A percentile compares a stretch with the other conserved stretches of the same genome.
Evolutionary conservation across 208 protist genomes (phyloP).

Genomic region (Endotrypanum monterogeii): DNA sequence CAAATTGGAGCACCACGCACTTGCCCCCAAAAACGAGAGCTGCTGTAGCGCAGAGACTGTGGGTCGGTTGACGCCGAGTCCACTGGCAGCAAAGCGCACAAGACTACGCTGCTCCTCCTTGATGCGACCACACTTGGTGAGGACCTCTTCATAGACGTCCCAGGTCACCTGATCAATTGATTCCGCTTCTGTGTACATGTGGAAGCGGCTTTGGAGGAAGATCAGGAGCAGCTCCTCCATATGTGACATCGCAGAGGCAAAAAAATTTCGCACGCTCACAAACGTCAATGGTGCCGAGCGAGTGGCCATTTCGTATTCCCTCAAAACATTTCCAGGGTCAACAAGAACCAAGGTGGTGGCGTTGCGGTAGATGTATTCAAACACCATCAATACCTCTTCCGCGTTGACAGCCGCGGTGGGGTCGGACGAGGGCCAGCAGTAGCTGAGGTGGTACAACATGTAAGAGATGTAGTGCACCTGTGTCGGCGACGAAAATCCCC

Average conservation of each 20-base stretch:
- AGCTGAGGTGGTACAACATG: slow-evolving; percentile 83
- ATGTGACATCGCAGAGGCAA: slow-evolving; percentile 76
- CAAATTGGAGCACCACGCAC: slow-evolving; percentile 76
- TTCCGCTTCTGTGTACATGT: slow-evolving; percentile 42
- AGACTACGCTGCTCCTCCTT: slow-evolving; percentile 62
- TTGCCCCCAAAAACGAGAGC: slow-evolving; percentile 67
- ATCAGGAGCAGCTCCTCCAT: slow-evolving; percentile 80
- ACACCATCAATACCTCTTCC: slow-evolving; percentile 70
- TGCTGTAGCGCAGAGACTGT: slow-evolving; percentile 61
- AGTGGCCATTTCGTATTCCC: slow-evolving; percentile 81
- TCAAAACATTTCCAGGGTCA: slow-evolving; percentile 60
- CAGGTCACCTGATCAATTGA: slow-evolving; percentile 60
- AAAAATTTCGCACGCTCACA: slow-evolving; percentile 67
- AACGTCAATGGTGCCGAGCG: slow-evolving; percentile 77
- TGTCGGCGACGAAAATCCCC: slow-evolving; percentile 82
- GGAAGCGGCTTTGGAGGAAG: slow-evolving; percentile 78
- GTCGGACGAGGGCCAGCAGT: slow-evolving; percentile 84
- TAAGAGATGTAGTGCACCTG: slow-evolving; percentile 84
- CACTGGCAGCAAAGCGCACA: slow-evolving; percentile 69
- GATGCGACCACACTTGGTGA: slow-evolving; percentile 57
- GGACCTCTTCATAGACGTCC: slow-evolving; percentile 61
- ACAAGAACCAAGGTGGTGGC: slow-evolving; percentile 53
- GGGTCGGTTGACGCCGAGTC: slow-evolving; percentile 73
- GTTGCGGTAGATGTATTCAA: slow-evolving; percentile 82
- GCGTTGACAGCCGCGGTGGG: slow-evolving; percentile 51